Evolutionary conservation across 129 eudicot species (phyloP), one percentile per base, ranked within the genome.

Genomic region (Erigeron canadensis): DNA sequence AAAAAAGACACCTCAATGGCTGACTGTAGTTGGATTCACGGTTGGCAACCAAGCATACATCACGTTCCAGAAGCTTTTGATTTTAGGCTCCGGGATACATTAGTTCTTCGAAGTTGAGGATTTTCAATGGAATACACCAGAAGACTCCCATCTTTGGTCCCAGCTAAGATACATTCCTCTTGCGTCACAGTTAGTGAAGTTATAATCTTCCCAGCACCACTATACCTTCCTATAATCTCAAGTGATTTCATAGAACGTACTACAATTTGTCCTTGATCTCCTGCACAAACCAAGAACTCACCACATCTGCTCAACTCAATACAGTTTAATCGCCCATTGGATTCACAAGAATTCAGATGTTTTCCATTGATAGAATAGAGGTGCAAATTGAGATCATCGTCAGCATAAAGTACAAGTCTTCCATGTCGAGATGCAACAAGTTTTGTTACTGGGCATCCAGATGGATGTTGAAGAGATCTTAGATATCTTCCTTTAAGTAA

Each of bases 131-230:
- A 90, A 75, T 95, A 95, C 58, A 95, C 87, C 43, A 95, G 94
- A 74, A 95, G 91, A 57, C 77, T 84, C 62, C 99, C 99, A 51
- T 95, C 99, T 76, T 87, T 95, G 42, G 96, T 90, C 71, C 99
- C 99, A n/a, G 97, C 97, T 63, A 95, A 67, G 22, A 95, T 78
- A 65, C 99, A 95, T 80, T 95, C 97, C 81, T 95, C 99, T 46
- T 86, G 89, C 7, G 99, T 95, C 54, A 95, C 99, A 41, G 88
- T 76, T 44, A 95, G 79, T 34, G 97, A 82, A 22, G 86, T 95
- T 51, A 95, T 84, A 17, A 86, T 72, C 77, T 90, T 95, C 45
- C 99, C 99, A 9, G 77, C 71, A 40, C 99, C 97, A 46, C 74
- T 76, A 70, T 86, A 95, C 78, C 84, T 88, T 44, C 80, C 77